Base-by-base conservation (phyloP, 768 basidiomycete species). In the Daedaleopsis sinensis region DNA sequence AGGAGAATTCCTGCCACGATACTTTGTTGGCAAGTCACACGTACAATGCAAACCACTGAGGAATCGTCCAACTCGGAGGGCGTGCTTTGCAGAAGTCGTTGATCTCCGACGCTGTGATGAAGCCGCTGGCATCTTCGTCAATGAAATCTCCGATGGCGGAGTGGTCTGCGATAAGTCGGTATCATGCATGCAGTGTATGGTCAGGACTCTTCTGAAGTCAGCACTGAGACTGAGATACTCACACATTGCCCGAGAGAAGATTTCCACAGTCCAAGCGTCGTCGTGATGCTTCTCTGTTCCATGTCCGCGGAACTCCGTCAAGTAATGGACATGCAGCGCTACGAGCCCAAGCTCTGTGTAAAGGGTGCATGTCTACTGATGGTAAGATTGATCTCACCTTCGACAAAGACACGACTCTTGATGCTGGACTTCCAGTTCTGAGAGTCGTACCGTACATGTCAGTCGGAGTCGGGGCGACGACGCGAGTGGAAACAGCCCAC, bases 31-130 rank as follows among this genome's bases (percentile, higher is more conserved):
- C n/a, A n/a, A n/a, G n/a, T n/a, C n/a, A n/a, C n/a, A 60, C 61
- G 44, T 18, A 63, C 61, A 63, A 63, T 5, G 61, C 61, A 11
- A 63, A 58, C 61, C 57, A 63, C 39, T 63, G 21, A 7, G 61
- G 52, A 12, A 36, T 58, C 5, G 47, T 54, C 61, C 61, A 63
- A 5, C n/a, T 21, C 11, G 37, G 5, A 27, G 53, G 32, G 12
- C 52, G 43, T 27, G 52, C 54, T 12, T 36, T 55, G n/a, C 27
- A 52, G 47, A 63, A 63, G 19, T 54, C 35, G 57, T 63, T 63
- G 27, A 63, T 44, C 35, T 63, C 61, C 15, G 57, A 56, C 2
- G 52, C 57, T 16, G 56, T 54, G 24, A 63, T 46, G 52, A 58
- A 54, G 10, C 57, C 61, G 32, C 61, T 63, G 13, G 52, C 61